These are phyloP conservation scores for Starmerella apicola DNA, from an alignment of 805 yeast genomes.

Conservation along the genomic window DNA sequence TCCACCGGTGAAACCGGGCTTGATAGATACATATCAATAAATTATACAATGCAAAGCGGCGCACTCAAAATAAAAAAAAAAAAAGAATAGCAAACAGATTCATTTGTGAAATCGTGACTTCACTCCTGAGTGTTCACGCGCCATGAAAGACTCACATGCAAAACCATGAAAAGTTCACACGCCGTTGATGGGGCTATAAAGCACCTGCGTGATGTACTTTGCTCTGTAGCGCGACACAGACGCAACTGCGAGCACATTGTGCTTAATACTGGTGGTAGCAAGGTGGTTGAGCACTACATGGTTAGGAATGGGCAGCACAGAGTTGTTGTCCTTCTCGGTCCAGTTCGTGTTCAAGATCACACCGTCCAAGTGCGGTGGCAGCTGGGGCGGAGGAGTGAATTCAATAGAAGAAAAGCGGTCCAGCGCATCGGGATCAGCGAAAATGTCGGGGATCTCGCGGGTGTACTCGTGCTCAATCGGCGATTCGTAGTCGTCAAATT, in stretches of 20 bases:
- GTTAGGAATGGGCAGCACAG: conserved; percentile 85
- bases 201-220: conserved; percentile 82
- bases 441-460: conserved; percentile 32
- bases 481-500: conserved; percentile 9
- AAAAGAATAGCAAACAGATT: too few relatives aligned
- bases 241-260: conserved; percentile 87
- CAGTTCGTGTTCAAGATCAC: conserved; percentile 66
- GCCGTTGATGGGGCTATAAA: conserved; percentile 70
- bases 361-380: conserved; percentile 92
- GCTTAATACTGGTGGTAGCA: conserved; percentile 92
- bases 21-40: too few relatives aligned
- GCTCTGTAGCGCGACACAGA: conserved; percentile 82
- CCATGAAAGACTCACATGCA: too few relatives aligned
- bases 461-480: conserved; percentile 37
- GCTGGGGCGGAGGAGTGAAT: conserved; percentile 76
- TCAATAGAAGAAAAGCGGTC: conserved; percentile 31
- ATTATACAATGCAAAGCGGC: too few relatives aligned
- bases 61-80: too few relatives aligned
- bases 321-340: conserved; percentile 74
- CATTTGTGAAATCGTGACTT: too few relatives aligned
- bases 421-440: conserved; percentile 34
- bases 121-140: too few relatives aligned
- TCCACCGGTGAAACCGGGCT: too few relatives aligned
- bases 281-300: conserved; percentile 88
- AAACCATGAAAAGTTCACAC: conserved; percentile 1